These are phyloP conservation scores for Annona cherimola DNA, from an alignment of 164 flowering plant genomes.

Conservation along the genomic window DNA sequence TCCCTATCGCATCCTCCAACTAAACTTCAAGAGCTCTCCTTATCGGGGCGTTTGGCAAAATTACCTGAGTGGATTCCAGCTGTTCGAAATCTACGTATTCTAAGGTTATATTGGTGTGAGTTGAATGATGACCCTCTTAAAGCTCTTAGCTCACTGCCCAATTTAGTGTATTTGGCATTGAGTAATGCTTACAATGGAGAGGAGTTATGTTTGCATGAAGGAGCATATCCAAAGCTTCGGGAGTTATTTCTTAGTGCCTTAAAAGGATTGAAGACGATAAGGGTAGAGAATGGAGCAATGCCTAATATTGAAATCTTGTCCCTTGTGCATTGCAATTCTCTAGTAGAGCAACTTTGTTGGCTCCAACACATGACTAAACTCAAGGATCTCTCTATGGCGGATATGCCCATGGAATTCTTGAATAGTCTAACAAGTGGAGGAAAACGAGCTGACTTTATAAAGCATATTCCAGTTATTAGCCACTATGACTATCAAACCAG, in stretches of 20 bases:
- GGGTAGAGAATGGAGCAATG: background rate
- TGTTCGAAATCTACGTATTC: background rate
- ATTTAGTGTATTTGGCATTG: background rate
- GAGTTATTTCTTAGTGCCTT: background rate
- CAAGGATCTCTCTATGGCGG: background rate
- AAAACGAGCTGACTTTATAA: no score
- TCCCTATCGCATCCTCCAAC: background rate
- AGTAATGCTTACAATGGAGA: background rate
- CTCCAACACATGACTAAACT: background rate
- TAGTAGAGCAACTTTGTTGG: background rate
- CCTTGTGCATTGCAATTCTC: background rate
- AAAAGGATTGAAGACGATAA: background rate
- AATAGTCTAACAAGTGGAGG: background rate
- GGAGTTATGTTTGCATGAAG: background rate
- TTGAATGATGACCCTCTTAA: constrained; percentile 3
- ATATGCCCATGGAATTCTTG: background rate
- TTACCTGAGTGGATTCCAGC: background rate
- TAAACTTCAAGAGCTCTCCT: background rate
- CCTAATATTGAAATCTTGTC: background rate
- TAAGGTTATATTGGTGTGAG: constrained; percentile 3
- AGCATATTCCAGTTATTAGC: no score
- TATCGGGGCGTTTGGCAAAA: constrained; percentile 1
- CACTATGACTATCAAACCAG: no score
- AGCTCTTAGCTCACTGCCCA: no score
- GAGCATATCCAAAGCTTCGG: background rate